Conservation (phyloP, 257 asterid genomes). For the Ilex aquifolium region DNA sequence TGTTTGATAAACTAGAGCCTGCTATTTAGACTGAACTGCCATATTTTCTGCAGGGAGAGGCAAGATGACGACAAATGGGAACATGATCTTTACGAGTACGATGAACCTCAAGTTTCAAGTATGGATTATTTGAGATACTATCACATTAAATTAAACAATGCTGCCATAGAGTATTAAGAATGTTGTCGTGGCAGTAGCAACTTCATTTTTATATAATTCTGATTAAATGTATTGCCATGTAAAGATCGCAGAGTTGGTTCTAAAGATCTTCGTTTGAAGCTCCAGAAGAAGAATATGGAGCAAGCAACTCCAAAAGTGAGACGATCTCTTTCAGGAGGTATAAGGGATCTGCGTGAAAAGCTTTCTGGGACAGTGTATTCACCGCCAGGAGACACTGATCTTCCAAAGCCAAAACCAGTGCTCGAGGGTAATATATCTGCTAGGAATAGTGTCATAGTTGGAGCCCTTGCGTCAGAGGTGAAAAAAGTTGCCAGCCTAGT, state of each 20-base stretch:
- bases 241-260: constrained; percentile 60
- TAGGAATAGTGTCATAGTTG: constrained; percentile 57
- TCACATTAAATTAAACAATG: not conserved
- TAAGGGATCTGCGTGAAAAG: constrained; percentile 89
- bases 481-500: constrained; percentile 32
- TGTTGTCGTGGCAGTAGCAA: too few relatives aligned
- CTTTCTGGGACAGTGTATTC: constrained; percentile 70
- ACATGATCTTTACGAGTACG: constrained; percentile 65
- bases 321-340: constrained; percentile 61
- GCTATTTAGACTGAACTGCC: constrained; percentile 14
- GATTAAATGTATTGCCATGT: constrained; percentile 14
- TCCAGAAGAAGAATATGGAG: constrained; percentile 67
- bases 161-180: not conserved
- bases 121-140: constrained; percentile 5
- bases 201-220: not conserved
- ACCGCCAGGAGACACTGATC: constrained; percentile 41
- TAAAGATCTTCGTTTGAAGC: constrained; percentile 90
- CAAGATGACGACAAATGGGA: constrained; percentile 90
- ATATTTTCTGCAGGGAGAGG: constrained; percentile 59
- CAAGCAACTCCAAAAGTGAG: constrained; percentile 45
- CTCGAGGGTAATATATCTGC: constrained; percentile 55
- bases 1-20: constrained; percentile 11
- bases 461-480: constrained; percentile 42
- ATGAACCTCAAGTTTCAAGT: constrained; percentile 47
- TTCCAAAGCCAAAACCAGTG: constrained; percentile 39